Evolutionary conservation across 2,329 filamentous ascomycete species (phyloP), one percentile per base, ranked within the genome.

Genomic region (Sporothrix globosa): DNA sequence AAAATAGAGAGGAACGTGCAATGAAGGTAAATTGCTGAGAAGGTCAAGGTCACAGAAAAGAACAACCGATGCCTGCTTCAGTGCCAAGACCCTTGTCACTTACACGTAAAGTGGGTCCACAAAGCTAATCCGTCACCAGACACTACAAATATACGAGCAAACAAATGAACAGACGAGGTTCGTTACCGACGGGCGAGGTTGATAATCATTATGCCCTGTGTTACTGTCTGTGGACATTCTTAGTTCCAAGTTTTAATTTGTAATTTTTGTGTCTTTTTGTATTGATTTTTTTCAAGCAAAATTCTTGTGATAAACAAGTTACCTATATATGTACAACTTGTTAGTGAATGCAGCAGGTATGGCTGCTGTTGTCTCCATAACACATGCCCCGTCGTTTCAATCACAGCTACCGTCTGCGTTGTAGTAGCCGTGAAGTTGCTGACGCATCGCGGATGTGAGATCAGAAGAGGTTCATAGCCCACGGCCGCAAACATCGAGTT

Each of bases 91-190:
- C 11, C 19, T 30, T 9, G 56, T 19, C 61, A 65, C 61, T 50
- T 65, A 50, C 61, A 65, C 61, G 61, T 7, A 65, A 65, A 65
- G 44, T 50, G 61, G 61, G 17, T 24, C 46, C 17, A 65, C 17
- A 11, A 14, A 30, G 30, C 1, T n/a, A 44, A 61, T 24, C 21
- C 39, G 44, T 61, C 58, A 61, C 39, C 56, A 61, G 11, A 63
- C 11, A 61, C 39, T 17, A 44, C 13, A 24, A 11, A 46, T n/a
- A 61, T 1, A 24, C 21, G 39, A n/a, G 39, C n/a, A 27, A 27
- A 27, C n/a, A 14, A n/a, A 17, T 17, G 21, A 46, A 44, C 39
- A 27, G 11, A 27, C 58, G 21, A 46, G 21, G 39, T 21, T 46
- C 21, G 21, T 27, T 63, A 39, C 39, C n/a, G 39, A 46, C 41